Evolutionary conservation across 768 basidiomycete species (phyloP), one percentile per base, ranked within the genome.

Genomic region (Xerocomellus dryophilus): DNA sequence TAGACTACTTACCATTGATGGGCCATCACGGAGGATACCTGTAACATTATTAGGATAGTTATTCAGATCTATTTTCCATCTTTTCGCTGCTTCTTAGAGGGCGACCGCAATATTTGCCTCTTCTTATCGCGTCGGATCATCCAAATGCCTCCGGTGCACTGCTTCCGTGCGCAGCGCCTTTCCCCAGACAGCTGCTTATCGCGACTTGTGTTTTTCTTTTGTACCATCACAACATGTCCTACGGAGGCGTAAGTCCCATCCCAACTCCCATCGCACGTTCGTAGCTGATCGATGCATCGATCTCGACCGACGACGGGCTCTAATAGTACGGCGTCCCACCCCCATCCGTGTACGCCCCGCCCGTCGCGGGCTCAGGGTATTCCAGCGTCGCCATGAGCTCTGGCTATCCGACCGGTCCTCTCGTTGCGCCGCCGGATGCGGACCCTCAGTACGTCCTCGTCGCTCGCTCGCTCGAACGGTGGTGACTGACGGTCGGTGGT

Each of bases 381-480:
- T 40, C 18, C 5, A 40, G 10, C 31, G 11, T 2, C n/a, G 5
- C 9, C 7, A 11, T 29, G 15, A n/a, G 7, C 43, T 49, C 48
- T 5, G 48, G 48, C 11, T 49, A 49, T 11, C 43, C 43, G 2
- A 5, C 18, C 4, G 11, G 17, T 15, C 4, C 5, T 7, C 20
- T 53, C 49, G 27, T 7, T 3, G 15, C 57, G 5, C 57, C 71
- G 7, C 78, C 82, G 11, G 88, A 85, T 29, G 84, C 84, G 14
- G 90, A 92, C 51, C 88, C 88, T 23, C 82, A 86, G 90, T 92
- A 61, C 67, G 86, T 60, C 32, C n/a, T n/a, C n/a, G n/a, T n/a
- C n/a, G n/a, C 15, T 15, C 14, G 32, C 15, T 15, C 32, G 14
- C 15, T 34, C 32, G 32, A 15, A 9, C 8, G 27, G 29, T 2